Evolutionary conservation across 78 protist species (phyloP), one percentile per base, ranked within the genome.

Genomic region (Ministeria vibrans): DNA sequence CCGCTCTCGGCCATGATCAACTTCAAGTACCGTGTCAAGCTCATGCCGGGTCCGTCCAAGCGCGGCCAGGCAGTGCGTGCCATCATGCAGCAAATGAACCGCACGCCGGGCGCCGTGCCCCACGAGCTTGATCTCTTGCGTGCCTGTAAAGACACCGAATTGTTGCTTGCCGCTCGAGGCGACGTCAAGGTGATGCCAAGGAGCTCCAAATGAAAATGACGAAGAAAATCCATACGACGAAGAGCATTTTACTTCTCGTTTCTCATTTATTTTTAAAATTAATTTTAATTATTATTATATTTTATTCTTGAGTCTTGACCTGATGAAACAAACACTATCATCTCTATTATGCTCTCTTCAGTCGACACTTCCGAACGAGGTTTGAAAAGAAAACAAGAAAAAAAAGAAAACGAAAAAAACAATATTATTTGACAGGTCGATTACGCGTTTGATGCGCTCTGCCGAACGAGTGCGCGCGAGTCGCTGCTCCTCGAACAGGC

Each of bases 21-120:
- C 62, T 93, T 80, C 83, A 87, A 88, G 85, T 90, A 36, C 85
- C 82, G 79, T 72, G 91, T 89, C 36, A 95, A 92, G 86, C 55
- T 93, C 44, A 80, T 85, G 28, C 95, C 98, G 5, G 98, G 96
- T n/a, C 64, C 36, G 34, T 63, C 45, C 43, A 91, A 90, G 86
- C 83, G 89, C 70, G 96, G 96, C 53, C 92, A 89, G 79, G 95
- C 85, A 0, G 84, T 86, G 42, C 41, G 42, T 63, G 46, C 64
- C 66, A 36, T 6, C 51, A 2, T 36, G 75, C 9, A 18, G 6
- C 9, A n/a, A 1, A 11, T 68, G 18, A 5, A 25, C 41, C 75
- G 41, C 42, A 30, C 5, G 69, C 30, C 1, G 9, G 45, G 32
- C 23, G 45, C 62, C 25, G 22, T 69, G 1, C 20, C 77, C 13